Percentiles rank a stretch among this genome's conserved stretches.
These are phyloP conservation scores for Aspergillus oerlinghausenensis DNA, from an alignment of 2,329 filamentous ascomycete genomes.

Conservation along the genomic window DNA sequence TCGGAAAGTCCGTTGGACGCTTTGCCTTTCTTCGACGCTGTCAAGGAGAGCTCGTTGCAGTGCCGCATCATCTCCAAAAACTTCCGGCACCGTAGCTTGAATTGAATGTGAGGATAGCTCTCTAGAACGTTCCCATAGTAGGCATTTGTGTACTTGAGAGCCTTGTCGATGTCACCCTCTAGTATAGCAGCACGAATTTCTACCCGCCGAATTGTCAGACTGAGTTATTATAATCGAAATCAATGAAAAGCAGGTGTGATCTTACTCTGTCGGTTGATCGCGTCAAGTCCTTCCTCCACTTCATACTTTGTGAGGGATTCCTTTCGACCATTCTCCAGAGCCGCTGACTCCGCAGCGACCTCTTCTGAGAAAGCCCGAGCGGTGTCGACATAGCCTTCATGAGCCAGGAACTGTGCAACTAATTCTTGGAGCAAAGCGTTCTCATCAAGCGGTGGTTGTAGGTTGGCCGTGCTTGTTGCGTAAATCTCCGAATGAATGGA, in stretches of 20 bases:
- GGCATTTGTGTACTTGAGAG: constrained; percentile 72
- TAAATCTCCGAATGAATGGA: constrained; percentile 60
- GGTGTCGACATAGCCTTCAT: constrained; percentile 93
- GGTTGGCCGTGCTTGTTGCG: constrained; percentile 50
- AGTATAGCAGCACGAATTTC: constrained; percentile 82
- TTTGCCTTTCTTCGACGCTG: constrained; percentile 34
- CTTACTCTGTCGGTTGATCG: constrained; percentile 78
- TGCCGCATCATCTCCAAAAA: constrained; percentile 91
- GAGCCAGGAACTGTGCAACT: constrained; percentile 82
- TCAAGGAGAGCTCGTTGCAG: constrained; percentile 58
- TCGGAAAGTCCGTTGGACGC: constrained; percentile 40
- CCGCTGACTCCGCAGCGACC: constrained; percentile 66
- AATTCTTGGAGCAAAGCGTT: constrained; percentile 76
- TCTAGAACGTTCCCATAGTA: constrained; percentile 78
- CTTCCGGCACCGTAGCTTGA: constrained; percentile 81
- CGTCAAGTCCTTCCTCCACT: constrained; percentile 77
- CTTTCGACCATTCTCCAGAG: constrained; percentile 57
- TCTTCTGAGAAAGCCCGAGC: constrained; percentile 83
- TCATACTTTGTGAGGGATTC: constrained; percentile 56
- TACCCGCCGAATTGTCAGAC: constrained; percentile 32
- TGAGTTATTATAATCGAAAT: not conserved
- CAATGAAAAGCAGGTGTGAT: constrained; percentile 2
- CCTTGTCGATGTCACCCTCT: constrained; percentile 86
- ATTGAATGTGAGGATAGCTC: constrained; percentile 78
- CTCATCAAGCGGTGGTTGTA: constrained; percentile 65